These are phyloP conservation scores for Setaria italica DNA, from an alignment of 202 grass and related monocot genomes.

Conservation along the genomic window DNA sequence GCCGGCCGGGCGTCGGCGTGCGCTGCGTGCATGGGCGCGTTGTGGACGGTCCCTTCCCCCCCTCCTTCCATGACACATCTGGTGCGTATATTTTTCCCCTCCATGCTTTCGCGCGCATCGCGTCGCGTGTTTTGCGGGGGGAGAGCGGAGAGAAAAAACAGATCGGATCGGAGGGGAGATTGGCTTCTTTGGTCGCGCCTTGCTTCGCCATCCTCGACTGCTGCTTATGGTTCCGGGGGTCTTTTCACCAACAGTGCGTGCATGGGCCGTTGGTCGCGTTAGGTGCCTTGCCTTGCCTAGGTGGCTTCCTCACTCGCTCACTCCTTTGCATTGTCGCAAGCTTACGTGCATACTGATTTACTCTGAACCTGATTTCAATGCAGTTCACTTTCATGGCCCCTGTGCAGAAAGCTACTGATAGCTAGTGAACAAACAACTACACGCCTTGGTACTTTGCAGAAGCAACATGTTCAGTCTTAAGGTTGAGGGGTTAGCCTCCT, in stretches of 20 bases:
- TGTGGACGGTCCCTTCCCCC: constrained; percentile 13
- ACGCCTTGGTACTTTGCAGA: constrained; percentile 28
- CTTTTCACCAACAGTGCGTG: background rate
- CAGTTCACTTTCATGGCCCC: background rate
- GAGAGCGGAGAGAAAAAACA: background rate
- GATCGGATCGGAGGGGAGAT: background rate
- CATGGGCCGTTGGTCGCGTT: background rate
- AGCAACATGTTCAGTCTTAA: constrained; percentile 11
- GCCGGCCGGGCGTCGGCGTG: constrained; percentile 1
- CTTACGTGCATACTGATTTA: background rate
- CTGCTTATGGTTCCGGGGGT: background rate
- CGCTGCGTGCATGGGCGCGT: constrained; percentile 36
- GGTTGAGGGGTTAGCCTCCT: background rate
- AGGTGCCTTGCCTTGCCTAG: too few species aligned
- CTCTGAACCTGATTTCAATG: background rate
- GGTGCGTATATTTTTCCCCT: background rate
- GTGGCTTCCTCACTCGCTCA: background rate
- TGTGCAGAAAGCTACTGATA: background rate
- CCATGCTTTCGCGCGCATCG: background rate
- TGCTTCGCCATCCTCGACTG: constrained; percentile 26
- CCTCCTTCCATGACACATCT: background rate
- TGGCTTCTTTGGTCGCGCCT: background rate
- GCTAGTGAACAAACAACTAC: background rate
- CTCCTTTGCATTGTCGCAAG: background rate
- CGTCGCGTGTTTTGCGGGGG: constrained; percentile 41